Base-by-base conservation (phyloP, 768 basidiomycete genomes). In the Gyrodon lividus region DNA sequence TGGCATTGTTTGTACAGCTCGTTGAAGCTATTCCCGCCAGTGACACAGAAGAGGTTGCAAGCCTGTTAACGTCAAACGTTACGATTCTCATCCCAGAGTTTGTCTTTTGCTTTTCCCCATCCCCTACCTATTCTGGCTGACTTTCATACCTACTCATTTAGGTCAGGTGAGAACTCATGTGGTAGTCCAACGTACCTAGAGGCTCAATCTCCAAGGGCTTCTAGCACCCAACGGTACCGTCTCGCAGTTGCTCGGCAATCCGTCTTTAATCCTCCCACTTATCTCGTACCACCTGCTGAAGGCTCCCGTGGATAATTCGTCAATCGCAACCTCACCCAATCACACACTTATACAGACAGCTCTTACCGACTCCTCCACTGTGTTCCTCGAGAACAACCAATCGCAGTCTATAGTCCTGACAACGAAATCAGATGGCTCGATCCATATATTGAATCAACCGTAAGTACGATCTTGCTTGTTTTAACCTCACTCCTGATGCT, bases 401-500 rank as follows among this genome's bases (percentile, higher is more conserved):
- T 46, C 46, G 13, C 46, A 46, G 30, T 3, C 33, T 22, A 14
- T 46, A 4, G 46, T 46, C 20, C 6, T 46, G 46, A 46, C 46
- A 8, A 46, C 14, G 12, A 31, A 46, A 16, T 46, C 46, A 4
- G 33, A 46, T 35, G 46, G 46, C 33, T 16, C 16, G 17, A 35
- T 46, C 46, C 46, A 46, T 20, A 35, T 46, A 19, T 19, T 46
- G 22, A 46, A 46, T 46, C 46, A 46, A 24, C 46, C 46, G 46
- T 46, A 35, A 14, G 46, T 34, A 19, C 40, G 12, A 9, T 41
- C 20, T 2, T 20, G 20, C 19, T 13, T 23, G 4, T 23, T 2
- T 13, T 41, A 5, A 8, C 20, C 7, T 6, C 10, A 5, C 20
- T 20, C 23, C 22, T 41, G 13, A 41, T 9, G 7, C 40, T 23